Conservation (phyloP, 1,139 yeast genomes). For the Candida glucosophila region DNA sequence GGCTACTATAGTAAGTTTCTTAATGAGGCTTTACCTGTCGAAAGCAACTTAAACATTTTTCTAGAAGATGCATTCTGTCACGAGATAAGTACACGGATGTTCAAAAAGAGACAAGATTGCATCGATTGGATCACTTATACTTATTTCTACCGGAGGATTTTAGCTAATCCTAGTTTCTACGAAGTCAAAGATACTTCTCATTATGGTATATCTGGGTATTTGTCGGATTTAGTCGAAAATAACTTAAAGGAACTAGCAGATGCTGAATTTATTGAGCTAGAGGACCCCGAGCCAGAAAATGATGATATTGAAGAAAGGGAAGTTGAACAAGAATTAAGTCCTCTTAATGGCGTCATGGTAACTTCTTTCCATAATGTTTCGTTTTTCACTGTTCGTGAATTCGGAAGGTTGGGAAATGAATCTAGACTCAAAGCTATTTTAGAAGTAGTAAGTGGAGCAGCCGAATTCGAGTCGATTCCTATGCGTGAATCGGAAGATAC, state of each 20-base stretch:
- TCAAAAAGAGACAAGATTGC: slow-evolving; percentile 71
- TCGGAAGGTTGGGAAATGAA: slow-evolving; percentile 43
- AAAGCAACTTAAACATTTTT: slow-evolving; percentile 55
- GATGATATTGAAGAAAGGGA: slow-evolving; percentile 30
- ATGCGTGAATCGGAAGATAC: slow-evolving; percentile 53
- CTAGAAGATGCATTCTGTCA: slow-evolving; percentile 61
- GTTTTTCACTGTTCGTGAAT: slow-evolving; percentile 55
- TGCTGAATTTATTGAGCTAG: slow-evolving; percentile 55
- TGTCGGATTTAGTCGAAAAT: slow-evolving; percentile 79
- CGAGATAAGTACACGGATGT: slow-evolving; percentile 62
- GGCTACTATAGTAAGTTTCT: slow-evolving; percentile 67
- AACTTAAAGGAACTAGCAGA: slow-evolving; percentile 57
- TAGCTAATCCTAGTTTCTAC: slow-evolving; percentile 81
- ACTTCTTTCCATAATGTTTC: slow-evolving; percentile 66
- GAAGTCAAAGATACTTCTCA: slow-evolving; percentile 61
- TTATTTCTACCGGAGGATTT: slow-evolving; percentile 71
- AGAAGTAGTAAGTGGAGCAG: slow-evolving; percentile 57
- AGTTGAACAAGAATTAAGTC: slow-evolving; percentile 39
- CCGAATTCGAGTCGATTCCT: slow-evolving; percentile 61
- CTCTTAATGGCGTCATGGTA: slow-evolving; percentile 66
- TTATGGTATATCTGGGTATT: slow-evolving; percentile 65
- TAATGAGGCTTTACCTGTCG: slow-evolving; percentile 72
- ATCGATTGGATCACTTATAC: slow-evolving; percentile 87
- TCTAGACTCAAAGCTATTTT: slow-evolving; percentile 56
- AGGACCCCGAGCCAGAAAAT: slow-evolving; percentile 26